phyloP scores from a whole-genome alignment of 179 eudicot species.

The Heliamphora pulchella region DNA sequence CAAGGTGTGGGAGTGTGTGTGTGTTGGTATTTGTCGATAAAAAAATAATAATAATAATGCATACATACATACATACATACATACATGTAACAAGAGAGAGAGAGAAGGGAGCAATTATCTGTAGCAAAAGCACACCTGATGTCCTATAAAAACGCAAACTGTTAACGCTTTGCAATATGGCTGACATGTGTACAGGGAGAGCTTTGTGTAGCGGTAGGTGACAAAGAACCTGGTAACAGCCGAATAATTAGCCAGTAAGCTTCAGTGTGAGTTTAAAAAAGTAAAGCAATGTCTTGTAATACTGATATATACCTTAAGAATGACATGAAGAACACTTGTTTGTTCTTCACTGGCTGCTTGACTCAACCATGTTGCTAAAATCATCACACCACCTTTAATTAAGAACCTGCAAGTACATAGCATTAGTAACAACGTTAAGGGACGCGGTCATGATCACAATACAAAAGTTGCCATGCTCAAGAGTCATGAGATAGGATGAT shows the following conservation, averaged over 20 bases:
- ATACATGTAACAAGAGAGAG: neutral
- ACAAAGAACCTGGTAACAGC: conserved; percentile 59
- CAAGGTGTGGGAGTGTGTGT: no score
- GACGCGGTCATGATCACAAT: no score
- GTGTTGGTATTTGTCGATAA: no score
- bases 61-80: neutral
- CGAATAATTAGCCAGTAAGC: conserved; percentile 14
- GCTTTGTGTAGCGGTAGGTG: conserved; percentile 80
- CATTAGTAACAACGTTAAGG: conserved; percentile 7
- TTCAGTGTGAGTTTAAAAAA: conserved; percentile 9
- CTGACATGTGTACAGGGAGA: conserved; percentile 86
- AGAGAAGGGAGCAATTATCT: neutral
- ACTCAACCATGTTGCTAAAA: conserved; percentile 88
- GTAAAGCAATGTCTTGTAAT: conserved; percentile 7
- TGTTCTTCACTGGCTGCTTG: conserved; percentile 92
- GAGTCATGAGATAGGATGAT: neutral
- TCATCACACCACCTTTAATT: conserved; percentile 85
- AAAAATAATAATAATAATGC: no score
- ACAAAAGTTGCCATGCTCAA: no score
- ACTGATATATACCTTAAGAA: conserved; percentile 49
- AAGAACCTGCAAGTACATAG: conserved; percentile 55
- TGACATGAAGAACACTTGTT: conserved; percentile 67
- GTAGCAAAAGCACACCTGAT: conserved; percentile 59
- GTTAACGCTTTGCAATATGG: conserved; percentile 81
- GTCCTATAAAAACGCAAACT: conserved; percentile 67